Conservation (phyloP, 371 early-diverging fungal genomes). For the Globomyces sp. region DNA sequence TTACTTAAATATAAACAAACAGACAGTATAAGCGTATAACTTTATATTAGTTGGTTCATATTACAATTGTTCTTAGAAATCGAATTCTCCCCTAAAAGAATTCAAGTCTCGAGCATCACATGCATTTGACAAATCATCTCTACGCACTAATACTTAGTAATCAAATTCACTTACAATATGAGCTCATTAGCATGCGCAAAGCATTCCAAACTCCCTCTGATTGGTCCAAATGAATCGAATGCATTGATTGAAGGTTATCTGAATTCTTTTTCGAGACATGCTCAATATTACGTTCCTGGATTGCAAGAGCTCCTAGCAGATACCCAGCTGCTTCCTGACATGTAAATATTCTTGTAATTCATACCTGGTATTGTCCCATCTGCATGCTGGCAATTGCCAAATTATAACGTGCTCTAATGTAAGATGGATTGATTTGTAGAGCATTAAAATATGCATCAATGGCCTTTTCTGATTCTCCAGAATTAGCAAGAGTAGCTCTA, state of each 20-base stretch:
- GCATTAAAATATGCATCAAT: conserved; percentile 92
- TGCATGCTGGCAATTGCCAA: conserved; percentile 90
- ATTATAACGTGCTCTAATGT: conserved; percentile 94
- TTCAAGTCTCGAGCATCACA: conserved; percentile 20
- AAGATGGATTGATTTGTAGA: conserved; percentile 89
- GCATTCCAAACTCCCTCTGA: conserved; percentile 84
- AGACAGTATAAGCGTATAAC: too few relatives aligned
- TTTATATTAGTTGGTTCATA: too few relatives aligned
- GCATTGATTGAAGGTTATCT: conserved; percentile 35
- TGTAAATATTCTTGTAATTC: not conserved
- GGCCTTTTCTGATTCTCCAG: conserved; percentile 68
- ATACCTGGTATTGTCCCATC: conserved; percentile 66
- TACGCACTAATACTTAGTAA: not conserved
- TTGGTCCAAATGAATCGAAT: conserved; percentile 29
- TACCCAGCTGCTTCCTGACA: conserved; percentile 85
- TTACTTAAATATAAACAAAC: too few relatives aligned
- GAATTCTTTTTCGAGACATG: conserved; percentile 22
- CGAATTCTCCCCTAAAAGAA: conserved; percentile 21
- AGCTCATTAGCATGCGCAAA: conserved; percentile 73
- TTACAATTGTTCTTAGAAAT: conserved; percentile 2
- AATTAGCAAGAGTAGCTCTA: conserved; percentile 88
- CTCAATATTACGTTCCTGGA: conserved; percentile 60
- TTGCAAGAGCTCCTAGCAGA: conserved; percentile 75
- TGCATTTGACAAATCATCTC: conserved; percentile 25
- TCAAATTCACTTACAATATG: conserved; percentile 37